Evolutionary conservation across 2,329 filamentous ascomycete genomes (phyloP).

Genomic region (Hirsutella thompsonii): DNA sequence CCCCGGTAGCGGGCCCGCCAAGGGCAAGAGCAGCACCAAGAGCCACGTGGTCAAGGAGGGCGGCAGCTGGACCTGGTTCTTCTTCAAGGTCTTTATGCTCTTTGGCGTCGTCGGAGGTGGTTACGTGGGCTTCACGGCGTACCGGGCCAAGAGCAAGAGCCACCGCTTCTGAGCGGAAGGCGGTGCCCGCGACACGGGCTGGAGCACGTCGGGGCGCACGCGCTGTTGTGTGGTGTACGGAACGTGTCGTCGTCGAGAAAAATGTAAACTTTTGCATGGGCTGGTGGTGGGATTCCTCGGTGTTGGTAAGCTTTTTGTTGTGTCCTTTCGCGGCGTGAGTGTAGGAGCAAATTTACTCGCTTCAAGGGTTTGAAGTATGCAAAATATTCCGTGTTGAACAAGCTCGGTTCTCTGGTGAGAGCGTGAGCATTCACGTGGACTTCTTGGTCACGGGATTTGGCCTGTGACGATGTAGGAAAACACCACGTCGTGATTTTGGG

Average conservation of each 20-base stretch:
- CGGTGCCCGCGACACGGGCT: background rate
- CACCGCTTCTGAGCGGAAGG: conserved; percentile 35
- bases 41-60: conserved; percentile 25
- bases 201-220: background rate
- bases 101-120: conserved; percentile 54
- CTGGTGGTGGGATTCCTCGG: background rate
- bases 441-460: no score
- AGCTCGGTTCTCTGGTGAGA: no score
- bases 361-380: no score
- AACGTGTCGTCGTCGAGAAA: background rate
- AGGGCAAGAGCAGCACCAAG: conserved; percentile 19
- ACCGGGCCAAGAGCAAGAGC: conserved; percentile 52
- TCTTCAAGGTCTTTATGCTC: conserved; percentile 76
- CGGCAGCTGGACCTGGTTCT: conserved; percentile 46
- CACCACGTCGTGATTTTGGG: no score
- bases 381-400: no score
- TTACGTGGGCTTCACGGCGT: conserved; percentile 80
- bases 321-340: background rate
- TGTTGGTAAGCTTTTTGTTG: background rate
- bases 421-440: no score
- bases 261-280: background rate
- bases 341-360: background rate
- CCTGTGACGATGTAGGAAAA: no score
- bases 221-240: background rate
- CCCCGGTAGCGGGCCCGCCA: conserved; percentile 20